Conservation (phyloP, 768 basidiomycete species). For the Boletus insuetus region DNA sequence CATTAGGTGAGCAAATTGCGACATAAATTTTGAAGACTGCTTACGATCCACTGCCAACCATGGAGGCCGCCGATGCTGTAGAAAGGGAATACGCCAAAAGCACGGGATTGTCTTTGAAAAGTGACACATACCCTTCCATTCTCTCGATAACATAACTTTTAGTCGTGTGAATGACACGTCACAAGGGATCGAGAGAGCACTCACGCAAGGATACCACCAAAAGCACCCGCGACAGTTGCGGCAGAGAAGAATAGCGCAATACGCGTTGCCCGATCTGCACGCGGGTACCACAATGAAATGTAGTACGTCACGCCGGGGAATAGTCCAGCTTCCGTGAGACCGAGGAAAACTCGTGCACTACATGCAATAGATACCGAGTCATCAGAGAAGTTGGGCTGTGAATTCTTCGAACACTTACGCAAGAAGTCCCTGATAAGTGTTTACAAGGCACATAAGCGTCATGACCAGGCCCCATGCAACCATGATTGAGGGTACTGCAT, state of each 20-base stretch:
- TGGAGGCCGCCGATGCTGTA: slow-evolving; percentile 28
- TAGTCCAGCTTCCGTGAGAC: slow-evolving; percentile 47
- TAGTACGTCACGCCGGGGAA: slow-evolving; percentile 43
- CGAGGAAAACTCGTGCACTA: slow-evolving; percentile 43
- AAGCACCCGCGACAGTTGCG: slow-evolving; percentile 52
- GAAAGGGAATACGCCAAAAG: background rate
- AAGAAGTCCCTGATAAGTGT: slow-evolving; percentile 29
- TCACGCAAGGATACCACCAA: slow-evolving; percentile 48
- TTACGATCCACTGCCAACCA: slow-evolving; percentile 39
- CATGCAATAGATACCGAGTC: background rate
- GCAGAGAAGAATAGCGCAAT: slow-evolving; percentile 65
- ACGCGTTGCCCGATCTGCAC: slow-evolving; percentile 53
- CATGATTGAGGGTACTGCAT: slow-evolving; percentile 40
- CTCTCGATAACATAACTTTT: slow-evolving; percentile 35
- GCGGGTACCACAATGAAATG: slow-evolving; percentile 59
- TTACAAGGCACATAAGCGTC: slow-evolving; percentile 39
- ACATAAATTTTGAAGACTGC: slow-evolving; percentile 1
- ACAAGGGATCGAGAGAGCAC: slow-evolving; percentile 7
- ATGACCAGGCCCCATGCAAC: slow-evolving; percentile 39
- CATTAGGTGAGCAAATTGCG: slow-evolving; percentile 6
- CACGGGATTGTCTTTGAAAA: slow-evolving; percentile 4
- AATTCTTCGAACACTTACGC: slow-evolving; percentile 23
- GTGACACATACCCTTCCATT: slow-evolving; percentile 33
- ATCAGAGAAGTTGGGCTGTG: background rate
- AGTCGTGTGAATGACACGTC: background rate